Conservation (phyloP, 257 asterid genomes). For the Capsicum rhomboideum region DNA sequence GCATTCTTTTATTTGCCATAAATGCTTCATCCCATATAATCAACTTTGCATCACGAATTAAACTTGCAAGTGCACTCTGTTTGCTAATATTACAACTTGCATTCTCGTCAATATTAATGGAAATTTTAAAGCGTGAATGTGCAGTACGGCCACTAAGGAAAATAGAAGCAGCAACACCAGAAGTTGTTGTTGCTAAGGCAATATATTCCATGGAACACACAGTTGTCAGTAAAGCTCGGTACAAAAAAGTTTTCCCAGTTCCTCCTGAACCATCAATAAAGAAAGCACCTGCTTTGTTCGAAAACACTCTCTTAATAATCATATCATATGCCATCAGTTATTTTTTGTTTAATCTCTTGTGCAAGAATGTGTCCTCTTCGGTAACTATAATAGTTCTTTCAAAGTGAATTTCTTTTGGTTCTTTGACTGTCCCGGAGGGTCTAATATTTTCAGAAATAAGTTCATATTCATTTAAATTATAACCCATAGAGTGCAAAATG, state of each 20-base stretch:
- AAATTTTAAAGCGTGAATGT: neutral
- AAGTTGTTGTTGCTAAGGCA: neutral
- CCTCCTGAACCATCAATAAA: neutral
- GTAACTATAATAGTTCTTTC: neutral
- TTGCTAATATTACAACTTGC: too few relatives aligned
- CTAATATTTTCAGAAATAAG: neutral
- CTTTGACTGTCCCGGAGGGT: neutral
- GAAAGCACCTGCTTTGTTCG: neutral
- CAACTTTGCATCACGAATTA: too few relatives aligned
- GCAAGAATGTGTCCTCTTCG: neutral
- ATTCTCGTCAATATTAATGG: too few relatives aligned
- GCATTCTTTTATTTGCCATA: too few relatives aligned
- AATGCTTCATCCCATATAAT: too few relatives aligned
- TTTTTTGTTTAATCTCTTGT: neutral
- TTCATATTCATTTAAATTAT: neutral
- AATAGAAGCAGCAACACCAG: neutral
- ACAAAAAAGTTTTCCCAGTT: neutral
- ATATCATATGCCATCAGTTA: neutral
- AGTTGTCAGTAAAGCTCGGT: neutral
- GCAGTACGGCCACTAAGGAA: neutral
- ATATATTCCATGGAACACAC: neutral
- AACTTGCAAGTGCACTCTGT: too few relatives aligned
- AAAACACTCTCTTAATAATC: neutral
- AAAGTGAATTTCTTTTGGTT: neutral
- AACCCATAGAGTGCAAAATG: neutral